phyloP scores from a whole-genome alignment of 345 rosid genomes.

The Euphorbia pulcherrima region DNA sequence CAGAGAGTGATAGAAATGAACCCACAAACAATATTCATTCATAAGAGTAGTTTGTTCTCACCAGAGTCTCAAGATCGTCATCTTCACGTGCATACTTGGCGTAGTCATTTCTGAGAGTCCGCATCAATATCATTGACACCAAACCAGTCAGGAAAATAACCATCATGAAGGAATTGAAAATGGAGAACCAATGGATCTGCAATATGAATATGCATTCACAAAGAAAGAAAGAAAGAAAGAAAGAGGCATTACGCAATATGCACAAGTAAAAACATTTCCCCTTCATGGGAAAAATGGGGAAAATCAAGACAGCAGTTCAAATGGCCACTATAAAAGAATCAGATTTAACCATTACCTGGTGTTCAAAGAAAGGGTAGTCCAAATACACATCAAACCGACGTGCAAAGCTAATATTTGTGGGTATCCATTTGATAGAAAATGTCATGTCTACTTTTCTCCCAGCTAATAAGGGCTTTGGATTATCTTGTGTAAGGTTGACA shows the following conservation, averaged over 20 bases:
- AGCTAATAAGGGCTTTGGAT: slow-evolving; percentile 64
- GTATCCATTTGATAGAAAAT: slow-evolving; percentile 77
- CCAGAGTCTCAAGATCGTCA: slow-evolving; percentile 93
- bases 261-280: background rate
- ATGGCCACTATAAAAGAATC: background rate
- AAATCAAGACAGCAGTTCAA: slow-evolving; percentile 9
- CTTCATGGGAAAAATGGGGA: background rate
- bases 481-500: slow-evolving; percentile 79
- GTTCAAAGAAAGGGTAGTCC: slow-evolving; percentile 93
- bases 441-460: slow-evolving; percentile 66
- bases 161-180: slow-evolving; percentile 97
- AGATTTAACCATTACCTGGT: slow-evolving; percentile 53
- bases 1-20: background rate
- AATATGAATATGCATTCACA: slow-evolving; percentile 12
- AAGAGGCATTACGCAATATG: background rate
- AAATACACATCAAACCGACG: slow-evolving; percentile 89
- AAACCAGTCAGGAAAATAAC: slow-evolving; percentile 93
- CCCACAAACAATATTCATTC: slow-evolving; percentile 1
- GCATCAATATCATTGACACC: slow-evolving; percentile 96
- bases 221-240: slow-evolving; percentile 3
- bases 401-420: slow-evolving; percentile 66
- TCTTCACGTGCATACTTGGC: slow-evolving; percentile 96
- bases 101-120: slow-evolving; percentile 91
- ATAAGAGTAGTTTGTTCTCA: slow-evolving; percentile 24
- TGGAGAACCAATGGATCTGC: slow-evolving; percentile 98